A percentile compares a stretch with the other conserved stretches of the same genome.
Conservation (phyloP, 495 filamentous ascomycete genomes). For the Aspergillus sparsus region DNA sequence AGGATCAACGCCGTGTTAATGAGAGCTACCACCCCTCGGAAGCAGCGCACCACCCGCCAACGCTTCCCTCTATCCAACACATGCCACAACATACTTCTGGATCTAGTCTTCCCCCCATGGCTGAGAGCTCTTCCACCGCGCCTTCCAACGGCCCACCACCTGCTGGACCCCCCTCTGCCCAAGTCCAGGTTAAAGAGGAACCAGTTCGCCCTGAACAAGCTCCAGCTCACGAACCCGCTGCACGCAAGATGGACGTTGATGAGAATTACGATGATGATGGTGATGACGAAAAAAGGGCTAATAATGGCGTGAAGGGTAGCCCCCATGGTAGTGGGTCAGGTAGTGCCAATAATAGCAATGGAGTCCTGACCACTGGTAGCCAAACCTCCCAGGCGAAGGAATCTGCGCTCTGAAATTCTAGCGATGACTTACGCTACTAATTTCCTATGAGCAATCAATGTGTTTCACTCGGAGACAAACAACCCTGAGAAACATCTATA, state of each 20-base stretch:
- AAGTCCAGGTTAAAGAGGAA: conserved; percentile 49
- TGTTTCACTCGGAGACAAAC: not conserved
- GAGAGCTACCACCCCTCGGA: conserved; percentile 88
- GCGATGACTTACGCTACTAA: not conserved
- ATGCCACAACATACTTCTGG: conserved; percentile 61
- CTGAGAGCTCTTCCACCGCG: conserved; percentile 52
- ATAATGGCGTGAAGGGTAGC: conserved; percentile 41
- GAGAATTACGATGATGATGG: conserved; percentile 92
- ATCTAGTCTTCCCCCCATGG: conserved; percentile 56
- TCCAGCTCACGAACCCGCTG: conserved; percentile 74
- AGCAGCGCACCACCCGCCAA: conserved; percentile 81
- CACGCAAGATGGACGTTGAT: conserved; percentile 94
- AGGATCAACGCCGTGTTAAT: conserved; percentile 68
- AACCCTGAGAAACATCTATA: conserved; percentile 12
- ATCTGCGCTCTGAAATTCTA: conserved; percentile 29
- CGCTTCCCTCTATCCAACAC: conserved; percentile 69
- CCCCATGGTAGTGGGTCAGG: conserved; percentile 43
- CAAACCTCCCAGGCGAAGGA: conserved; percentile 43
- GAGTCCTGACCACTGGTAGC: conserved; percentile 31
- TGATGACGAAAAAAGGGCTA: conserved; percentile 74
- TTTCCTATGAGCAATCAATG: not conserved
- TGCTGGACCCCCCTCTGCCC: conserved; percentile 47
- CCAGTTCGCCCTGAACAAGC: conserved; percentile 54
- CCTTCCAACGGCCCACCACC: conserved; percentile 61
- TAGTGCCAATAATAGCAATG: conserved; percentile 34